Evolutionary conservation across 805 yeast genomes (phyloP).

Genomic region (Ogataea pini): DNA sequence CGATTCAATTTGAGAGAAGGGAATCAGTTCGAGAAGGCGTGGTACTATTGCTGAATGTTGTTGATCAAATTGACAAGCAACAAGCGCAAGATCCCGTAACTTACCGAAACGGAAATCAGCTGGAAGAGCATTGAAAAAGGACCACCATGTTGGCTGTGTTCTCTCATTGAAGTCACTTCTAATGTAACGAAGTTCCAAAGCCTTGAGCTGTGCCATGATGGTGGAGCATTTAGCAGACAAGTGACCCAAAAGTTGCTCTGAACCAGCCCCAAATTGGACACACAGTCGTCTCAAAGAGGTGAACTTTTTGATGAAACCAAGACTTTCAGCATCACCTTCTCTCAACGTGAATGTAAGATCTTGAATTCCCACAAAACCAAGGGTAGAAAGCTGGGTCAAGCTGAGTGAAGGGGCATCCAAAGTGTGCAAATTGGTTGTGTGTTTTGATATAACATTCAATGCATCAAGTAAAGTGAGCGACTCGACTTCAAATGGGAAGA

Average conservation of each 20-base stretch:
- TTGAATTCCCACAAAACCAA: background rate
- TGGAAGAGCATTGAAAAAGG: conserved; percentile 26
- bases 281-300: conserved; percentile 14
- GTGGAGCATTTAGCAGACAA: conserved; percentile 14
- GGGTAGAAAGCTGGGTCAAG: conserved; percentile 1
- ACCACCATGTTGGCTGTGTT: conserved; percentile 28
- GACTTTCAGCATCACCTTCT: conserved; percentile 4
- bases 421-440: conserved; percentile 17
- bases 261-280: conserved; percentile 24
- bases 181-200: conserved; percentile 22
- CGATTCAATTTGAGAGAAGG: conserved; percentile 13
- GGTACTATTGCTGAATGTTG: conserved; percentile 16
- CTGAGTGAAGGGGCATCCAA: conserved; percentile 13
- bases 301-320: conserved; percentile 1
- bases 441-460: conserved; percentile 13
- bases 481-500: background rate
- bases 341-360: conserved; percentile 15
- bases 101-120: conserved; percentile 9
- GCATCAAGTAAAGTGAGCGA: conserved; percentile 22
- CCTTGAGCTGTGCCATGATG: conserved; percentile 11
- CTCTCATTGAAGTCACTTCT: conserved; percentile 29
- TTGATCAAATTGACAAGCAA: conserved; percentile 27
- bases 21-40: conserved; percentile 9
- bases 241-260: conserved; percentile 19
- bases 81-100: conserved; percentile 21